Evolutionary conservation across 1,284 basidiomycete genomes (phyloP), one percentile per base, ranked within the genome.

Genomic region (Microbotryum violaceum): DNA sequence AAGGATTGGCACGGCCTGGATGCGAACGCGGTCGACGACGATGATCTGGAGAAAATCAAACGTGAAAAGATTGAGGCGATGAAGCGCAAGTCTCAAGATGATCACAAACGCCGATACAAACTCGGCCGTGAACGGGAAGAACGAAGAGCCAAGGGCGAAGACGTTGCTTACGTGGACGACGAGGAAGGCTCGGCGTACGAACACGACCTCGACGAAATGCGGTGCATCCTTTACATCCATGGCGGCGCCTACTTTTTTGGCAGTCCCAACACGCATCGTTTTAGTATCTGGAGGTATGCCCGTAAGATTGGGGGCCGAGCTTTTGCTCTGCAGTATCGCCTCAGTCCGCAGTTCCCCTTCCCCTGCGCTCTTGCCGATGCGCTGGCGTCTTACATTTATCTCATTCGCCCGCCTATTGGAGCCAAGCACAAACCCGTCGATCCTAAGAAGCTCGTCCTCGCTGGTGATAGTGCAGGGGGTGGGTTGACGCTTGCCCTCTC

Each of bases 391-490:
- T 57, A 81, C 80, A 81, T 82, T 74, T 97, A 79, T 77, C 82
- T 82, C 74, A 84, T 80, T 75, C 82, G 75, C 66, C 90, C 90
- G 0, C 89, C 89, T 1, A 78, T 82, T 0, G 82, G 76, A 10
- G 83, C 88, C 9, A 75, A 82, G 44, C 92, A 97, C 75, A 77
- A 78, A 18, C 82, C 91, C 0, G 85, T 99, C 18, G 82, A 88
- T 59, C 92, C 94, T 0, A 84, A 87, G 66, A 88, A 97, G 51
- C 82, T 97, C 12, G 69, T 82, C 4, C 76, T 96, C 48, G 86
- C 86, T 0, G 96, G 96, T 1, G 92, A 96, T 75, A 94, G 91
- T 29, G 94, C 96, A 0, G 96, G 96, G 6, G 96, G 93, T 5
- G 92, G 91, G 0, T 78, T 97, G 16, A 82, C 83, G 0, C 78